phyloP scores from a whole-genome alignment of 176 grass and related monocot species.

The Raddia distichophylla region DNA sequence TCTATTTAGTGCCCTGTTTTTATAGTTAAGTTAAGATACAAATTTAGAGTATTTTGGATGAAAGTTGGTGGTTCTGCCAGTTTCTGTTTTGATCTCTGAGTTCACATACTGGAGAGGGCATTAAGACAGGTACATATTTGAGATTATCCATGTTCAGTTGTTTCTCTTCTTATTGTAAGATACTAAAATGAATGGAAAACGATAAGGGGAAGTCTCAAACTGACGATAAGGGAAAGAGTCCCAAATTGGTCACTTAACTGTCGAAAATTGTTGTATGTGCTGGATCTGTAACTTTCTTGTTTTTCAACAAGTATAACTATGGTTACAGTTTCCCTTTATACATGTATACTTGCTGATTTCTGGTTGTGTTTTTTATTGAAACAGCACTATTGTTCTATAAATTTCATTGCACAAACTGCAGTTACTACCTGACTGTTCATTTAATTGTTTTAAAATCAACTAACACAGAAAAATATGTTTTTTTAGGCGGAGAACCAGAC shows the following conservation, averaged over 20 bases:
- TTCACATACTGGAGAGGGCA: neutral
- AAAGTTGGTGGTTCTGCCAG: neutral
- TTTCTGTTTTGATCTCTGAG: neutral
- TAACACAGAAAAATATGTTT: slow-evolving; percentile 18
- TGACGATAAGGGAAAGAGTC: no score
- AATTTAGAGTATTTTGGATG: neutral
- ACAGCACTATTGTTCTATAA: neutral
- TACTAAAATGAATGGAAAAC: neutral
- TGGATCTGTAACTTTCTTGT: slow-evolving; percentile 2
- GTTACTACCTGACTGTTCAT: slow-evolving; percentile 21
- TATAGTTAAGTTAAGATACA: neutral
- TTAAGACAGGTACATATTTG: neutral
- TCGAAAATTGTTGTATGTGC: slow-evolving; percentile 1
- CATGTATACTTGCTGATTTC: slow-evolving; percentile 9
- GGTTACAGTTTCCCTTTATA: slow-evolving; percentile 6
- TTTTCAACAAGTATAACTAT: slow-evolving; percentile 22
- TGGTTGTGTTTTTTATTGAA: neutral
- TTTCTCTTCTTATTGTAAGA: neutral
- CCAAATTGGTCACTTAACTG: neutral
- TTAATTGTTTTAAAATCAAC: slow-evolving; percentile 15
- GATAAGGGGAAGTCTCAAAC: neutral
- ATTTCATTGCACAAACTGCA: slow-evolving; percentile 9
- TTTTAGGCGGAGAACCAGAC: slow-evolving; percentile 34
- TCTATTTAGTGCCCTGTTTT: neutral
- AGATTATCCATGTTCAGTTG: neutral